phyloP scores from a whole-genome alignment of 441 rosid species.

The Erodium moschatum region DNA sequence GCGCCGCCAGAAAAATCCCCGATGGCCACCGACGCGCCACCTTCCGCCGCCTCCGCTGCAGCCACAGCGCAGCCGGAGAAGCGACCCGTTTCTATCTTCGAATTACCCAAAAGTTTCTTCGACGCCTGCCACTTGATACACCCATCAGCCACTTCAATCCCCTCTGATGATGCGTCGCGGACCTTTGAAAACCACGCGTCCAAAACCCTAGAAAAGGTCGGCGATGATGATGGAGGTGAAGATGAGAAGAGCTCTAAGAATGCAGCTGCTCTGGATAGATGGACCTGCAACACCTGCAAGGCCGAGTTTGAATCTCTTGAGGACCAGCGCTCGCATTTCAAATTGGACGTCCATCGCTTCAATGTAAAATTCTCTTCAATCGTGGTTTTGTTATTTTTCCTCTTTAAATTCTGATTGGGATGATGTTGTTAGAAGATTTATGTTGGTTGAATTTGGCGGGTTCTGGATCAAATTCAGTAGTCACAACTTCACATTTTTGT shows the following conservation, averaged over 20 bases:
- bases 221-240: slow-evolving; percentile 10
- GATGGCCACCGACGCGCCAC: not conserved
- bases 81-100: slow-evolving; percentile 58
- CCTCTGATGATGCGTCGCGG: slow-evolving; percentile 17
- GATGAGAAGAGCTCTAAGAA: slow-evolving; percentile 28
- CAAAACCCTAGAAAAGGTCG: slow-evolving; percentile 22
- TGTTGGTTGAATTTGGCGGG: not conserved
- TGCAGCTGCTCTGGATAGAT: slow-evolving; percentile 38
- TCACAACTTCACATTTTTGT: not conserved
- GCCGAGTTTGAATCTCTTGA: slow-evolving; percentile 70
- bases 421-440: not conserved
- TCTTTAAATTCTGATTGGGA: not conserved
- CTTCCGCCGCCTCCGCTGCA: slow-evolving; percentile 11
- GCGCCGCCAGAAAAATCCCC: not conserved
- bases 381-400: not conserved
- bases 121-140: slow-evolving; percentile 50
- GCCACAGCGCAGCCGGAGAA: slow-evolving; percentile 22
- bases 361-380: slow-evolving; percentile 40
- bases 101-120: slow-evolving; percentile 47
- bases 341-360: slow-evolving; percentile 84
- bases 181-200: slow-evolving; percentile 17
- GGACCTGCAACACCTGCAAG: slow-evolving; percentile 86
- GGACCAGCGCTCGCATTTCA: slow-evolving; percentile 89
- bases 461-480: not conserved
- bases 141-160: slow-evolving; percentile 35